Evolutionary conservation across 2,329 filamentous ascomycete genomes (phyloP).

Genomic region (Phaeosphaeriaceae sp.): DNA sequence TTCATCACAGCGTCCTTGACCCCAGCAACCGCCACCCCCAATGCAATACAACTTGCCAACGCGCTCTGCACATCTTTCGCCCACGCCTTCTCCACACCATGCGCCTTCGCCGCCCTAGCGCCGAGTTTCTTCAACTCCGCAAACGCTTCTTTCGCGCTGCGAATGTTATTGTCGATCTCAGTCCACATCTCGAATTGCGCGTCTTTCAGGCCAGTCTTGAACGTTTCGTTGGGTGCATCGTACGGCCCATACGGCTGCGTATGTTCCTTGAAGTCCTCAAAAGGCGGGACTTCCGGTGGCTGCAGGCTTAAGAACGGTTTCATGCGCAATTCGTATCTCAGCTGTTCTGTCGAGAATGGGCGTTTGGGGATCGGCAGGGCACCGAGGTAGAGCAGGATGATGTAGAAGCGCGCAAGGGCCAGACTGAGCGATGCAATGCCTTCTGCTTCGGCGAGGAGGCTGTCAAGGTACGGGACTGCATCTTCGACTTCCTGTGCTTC

Average conservation of each 20-base stretch:
- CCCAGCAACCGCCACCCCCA: constrained; percentile 38
- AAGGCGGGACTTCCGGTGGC: constrained; percentile 71
- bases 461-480: constrained; percentile 23
- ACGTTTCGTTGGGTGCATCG: constrained; percentile 9
- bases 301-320: constrained; percentile 76
- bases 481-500: constrained; percentile 21
- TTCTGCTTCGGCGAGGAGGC: constrained; percentile 33
- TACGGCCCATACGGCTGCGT: constrained; percentile 42
- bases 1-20: constrained; percentile 25
- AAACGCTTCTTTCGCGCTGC: constrained; percentile 45
- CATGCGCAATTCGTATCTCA: constrained; percentile 86
- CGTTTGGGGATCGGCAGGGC: constrained; percentile 60
- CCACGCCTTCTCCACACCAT: constrained; percentile 50
- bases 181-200: constrained; percentile 24
- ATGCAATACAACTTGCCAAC: constrained; percentile 42
- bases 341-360: constrained; percentile 70
- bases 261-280: constrained; percentile 63
- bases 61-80: constrained; percentile 40
- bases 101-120: constrained; percentile 37
- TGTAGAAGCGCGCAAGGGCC: constrained; percentile 64
- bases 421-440: constrained; percentile 36
- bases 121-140: constrained; percentile 46
- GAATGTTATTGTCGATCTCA: constrained; percentile 37
- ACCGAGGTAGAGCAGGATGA: constrained; percentile 65
- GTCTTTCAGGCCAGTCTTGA: constrained; percentile 15